Percentiles rank a stretch among this genome's conserved stretches.
Evolutionary conservation across 345 rosid genomes (phyloP).

Genomic region (Alliaria petiolata): DNA sequence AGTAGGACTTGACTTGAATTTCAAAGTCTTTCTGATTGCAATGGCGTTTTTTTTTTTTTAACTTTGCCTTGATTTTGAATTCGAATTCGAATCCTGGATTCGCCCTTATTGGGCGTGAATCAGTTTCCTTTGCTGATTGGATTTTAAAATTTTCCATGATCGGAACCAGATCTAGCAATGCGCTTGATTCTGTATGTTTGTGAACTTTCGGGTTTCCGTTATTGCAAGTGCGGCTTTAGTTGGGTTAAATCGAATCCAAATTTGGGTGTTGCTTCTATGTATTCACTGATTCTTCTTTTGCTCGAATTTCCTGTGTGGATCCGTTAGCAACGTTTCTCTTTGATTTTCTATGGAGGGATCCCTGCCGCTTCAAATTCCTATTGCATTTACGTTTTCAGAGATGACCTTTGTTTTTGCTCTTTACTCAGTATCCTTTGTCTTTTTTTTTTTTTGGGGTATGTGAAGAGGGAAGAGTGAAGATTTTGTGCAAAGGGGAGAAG

Average conservation of each 20-base stretch:
- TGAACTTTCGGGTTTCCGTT: constrained; percentile 8
- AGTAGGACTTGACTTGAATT: constrained; percentile 32
- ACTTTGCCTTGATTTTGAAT: constrained; percentile 10
- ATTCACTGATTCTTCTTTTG: not conserved
- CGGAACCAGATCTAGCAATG: constrained; percentile 32
- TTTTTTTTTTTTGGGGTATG: not conserved
- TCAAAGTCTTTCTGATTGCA: not conserved
- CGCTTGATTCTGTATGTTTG: constrained; percentile 4
- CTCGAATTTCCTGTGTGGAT: not conserved
- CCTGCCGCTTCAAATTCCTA: constrained; percentile 11
- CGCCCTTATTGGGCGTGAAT: not conserved
- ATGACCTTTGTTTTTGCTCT: not conserved
- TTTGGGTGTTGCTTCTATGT: not conserved
- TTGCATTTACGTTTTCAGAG: constrained; percentile 1
- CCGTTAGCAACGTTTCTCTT: constrained; percentile 20
- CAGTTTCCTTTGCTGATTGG: not conserved
- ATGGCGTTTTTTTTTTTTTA: not conserved
- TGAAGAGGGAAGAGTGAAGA: constrained; percentile 13
- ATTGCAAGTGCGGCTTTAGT: not conserved
- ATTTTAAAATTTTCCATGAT: not conserved
- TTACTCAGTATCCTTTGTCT: not conserved
- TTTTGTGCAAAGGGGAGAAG: constrained; percentile 23
- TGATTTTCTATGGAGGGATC: not conserved
- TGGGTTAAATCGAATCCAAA: not conserved
- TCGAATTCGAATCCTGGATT: constrained; percentile 1